phyloP scores from a whole-genome alignment of 768 basidiomycete genomes.

The Lactifluus piperatus region DNA sequence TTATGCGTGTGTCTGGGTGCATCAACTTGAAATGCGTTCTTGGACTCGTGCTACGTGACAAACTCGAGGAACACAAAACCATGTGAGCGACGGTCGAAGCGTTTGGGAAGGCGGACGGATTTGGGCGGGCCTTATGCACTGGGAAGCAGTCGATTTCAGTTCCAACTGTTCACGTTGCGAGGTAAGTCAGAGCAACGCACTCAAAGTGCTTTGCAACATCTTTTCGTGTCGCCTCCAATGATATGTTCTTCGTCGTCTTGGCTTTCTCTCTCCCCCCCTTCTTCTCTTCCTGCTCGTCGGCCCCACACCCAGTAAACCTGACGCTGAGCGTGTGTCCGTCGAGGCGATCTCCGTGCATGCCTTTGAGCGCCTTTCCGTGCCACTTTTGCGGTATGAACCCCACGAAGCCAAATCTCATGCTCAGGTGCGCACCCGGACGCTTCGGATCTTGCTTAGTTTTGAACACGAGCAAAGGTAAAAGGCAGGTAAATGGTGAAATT shows the following conservation, averaged over 20 bases:
- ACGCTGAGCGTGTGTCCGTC: slow-evolving; percentile 83
- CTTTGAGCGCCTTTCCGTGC: slow-evolving; percentile 72
- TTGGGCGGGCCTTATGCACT: too few relatives aligned
- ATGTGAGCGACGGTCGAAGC: too few relatives aligned
- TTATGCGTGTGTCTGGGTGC: too few relatives aligned
- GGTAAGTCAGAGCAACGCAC: slow-evolving; percentile 46
- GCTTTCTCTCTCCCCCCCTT: slow-evolving; percentile 30
- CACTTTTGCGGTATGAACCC: slow-evolving; percentile 61
- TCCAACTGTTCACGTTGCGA: too few relatives aligned
- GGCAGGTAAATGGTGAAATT: slow-evolving; percentile 60
- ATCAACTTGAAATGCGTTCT: too few relatives aligned
- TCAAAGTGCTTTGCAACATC: slow-evolving; percentile 85
- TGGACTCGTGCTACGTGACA: too few relatives aligned
- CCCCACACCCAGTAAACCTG: slow-evolving; percentile 78
- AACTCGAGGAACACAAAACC: too few relatives aligned
- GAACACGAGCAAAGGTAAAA: slow-evolving; percentile 84
- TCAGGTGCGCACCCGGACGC: slow-evolving; percentile 39
- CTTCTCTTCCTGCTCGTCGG: slow-evolving; percentile 43
- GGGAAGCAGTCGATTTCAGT: too few relatives aligned
- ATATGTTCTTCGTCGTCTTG: slow-evolving; percentile 83
- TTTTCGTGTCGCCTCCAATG: too few relatives aligned
- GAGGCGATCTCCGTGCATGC: too few relatives aligned
- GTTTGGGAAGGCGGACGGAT: too few relatives aligned
- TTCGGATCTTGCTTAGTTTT: slow-evolving; percentile 88
- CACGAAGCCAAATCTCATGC: too few relatives aligned